Base-by-base conservation (phyloP, 495 filamentous ascomycete genomes). In the Clavariopsis aquatica region DNA sequence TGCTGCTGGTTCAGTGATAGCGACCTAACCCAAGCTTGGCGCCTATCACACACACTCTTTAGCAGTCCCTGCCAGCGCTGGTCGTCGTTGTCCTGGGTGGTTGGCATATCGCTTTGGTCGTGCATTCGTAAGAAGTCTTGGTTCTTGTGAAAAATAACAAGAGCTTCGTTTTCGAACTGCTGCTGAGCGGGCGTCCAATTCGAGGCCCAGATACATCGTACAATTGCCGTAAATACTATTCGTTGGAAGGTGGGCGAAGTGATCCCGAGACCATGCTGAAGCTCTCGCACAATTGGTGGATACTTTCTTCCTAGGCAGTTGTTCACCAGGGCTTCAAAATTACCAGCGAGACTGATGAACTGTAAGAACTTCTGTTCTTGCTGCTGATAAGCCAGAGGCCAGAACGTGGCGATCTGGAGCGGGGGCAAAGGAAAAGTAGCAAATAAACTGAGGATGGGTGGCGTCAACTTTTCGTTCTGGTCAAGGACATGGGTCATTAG, bases 361-460 rank as follows among this genome's bases (percentile, higher is more conserved):
- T 38, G 29, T 0, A 31, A 12, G 31, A 70, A 54, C 23, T 4
- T 41, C 10, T 47, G 24, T 15, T 31, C 10, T 45, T 69, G 20
- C 22, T 49, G 34, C 34, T 64, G 41, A 29, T 57, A 68, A 6
- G 19, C 12, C 22, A 15, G 45, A 28, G 69, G 61, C 57, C 57
- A 72, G 1, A 36, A 43, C 5, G 20, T 17, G 8, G 52, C 51
- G 24, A 70, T 59, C 13, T 53, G 36, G 0, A 23, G 5, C 10
- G 66, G 9, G 6, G 64, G 55, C 19, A 61, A 17, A 1, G 72
- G 72, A 52, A 69, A 74, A 34, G 57, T 62, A 4, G 71, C 65
- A 34, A 71, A 71, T 38, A 69, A 71, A 1, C 29, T 2, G 9
- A 69, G n/a, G n/a, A 72, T 55, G 7, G 12, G 17, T 0, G 47